A percentile compares a stretch with the other conserved stretches of the same genome.
Evolutionary conservation across 345 rosid genomes (phyloP).

Genomic region (Eucalyptus curtisii): DNA sequence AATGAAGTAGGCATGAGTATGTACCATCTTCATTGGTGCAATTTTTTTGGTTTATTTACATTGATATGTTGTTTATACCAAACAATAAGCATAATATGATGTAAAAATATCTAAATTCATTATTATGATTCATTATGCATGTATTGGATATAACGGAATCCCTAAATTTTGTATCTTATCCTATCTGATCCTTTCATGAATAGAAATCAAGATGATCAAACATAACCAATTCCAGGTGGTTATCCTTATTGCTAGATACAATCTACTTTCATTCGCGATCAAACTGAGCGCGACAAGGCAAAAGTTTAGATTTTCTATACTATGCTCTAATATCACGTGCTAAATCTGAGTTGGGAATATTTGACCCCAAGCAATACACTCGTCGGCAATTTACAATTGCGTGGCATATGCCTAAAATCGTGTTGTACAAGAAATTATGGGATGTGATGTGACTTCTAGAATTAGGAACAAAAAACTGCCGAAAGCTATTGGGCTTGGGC

Average conservation of each 20-base stretch:
- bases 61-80: no score
- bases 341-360: background rate
- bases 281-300: no score
- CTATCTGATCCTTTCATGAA: no score
- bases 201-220: no score
- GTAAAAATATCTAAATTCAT: no score
- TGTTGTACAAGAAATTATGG: background rate
- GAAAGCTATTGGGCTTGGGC: background rate
- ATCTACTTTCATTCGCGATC: background rate
- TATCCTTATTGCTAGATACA: background rate
- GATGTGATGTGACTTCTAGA: background rate
- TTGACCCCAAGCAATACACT: background rate
- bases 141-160: no score
- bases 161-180: accelerated
- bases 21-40: no score
- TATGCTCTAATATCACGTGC: background rate
- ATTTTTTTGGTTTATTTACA: no score
- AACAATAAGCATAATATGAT: no score
- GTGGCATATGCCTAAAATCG: background rate
- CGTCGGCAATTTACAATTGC: background rate
- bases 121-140: no score
- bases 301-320: background rate
- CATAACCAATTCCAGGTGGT: background rate
- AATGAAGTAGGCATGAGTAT: no score
- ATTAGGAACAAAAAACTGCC: background rate